Conservation (phyloP, 1,284 basidiomycete species). For the Schizopora paradoxa region DNA sequence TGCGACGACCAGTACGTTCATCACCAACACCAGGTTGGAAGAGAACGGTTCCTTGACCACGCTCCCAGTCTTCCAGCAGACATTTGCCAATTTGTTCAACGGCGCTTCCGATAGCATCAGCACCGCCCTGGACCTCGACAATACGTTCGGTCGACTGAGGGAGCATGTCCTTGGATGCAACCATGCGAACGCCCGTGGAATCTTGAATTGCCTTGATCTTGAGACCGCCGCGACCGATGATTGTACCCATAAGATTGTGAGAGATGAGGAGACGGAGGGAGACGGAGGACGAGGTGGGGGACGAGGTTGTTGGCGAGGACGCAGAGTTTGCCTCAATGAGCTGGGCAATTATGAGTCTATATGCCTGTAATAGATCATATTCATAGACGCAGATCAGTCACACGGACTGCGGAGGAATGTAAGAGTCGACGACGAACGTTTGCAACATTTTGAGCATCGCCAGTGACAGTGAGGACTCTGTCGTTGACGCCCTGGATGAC, state of each 20-base stretch:
- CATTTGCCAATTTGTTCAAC: slow-evolving; percentile 95
- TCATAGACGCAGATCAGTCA: slow-evolving; percentile 6
- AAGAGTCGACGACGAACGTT: slow-evolving; percentile 50
- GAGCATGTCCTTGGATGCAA: slow-evolving; percentile 98
- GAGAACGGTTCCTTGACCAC: slow-evolving; percentile 87
- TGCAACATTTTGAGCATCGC: slow-evolving; percentile 86
- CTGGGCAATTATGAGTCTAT: slow-evolving; percentile 90
- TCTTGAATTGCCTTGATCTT: slow-evolving; percentile 99
- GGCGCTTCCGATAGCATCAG: slow-evolving; percentile 87
- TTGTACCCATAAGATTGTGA: slow-evolving; percentile 98
- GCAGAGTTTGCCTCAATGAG: slow-evolving; percentile 78
- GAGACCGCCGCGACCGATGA: slow-evolving; percentile 94
- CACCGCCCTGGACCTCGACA: slow-evolving; percentile 92
- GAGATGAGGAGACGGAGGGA: slow-evolving; percentile 95
- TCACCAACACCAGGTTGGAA: slow-evolving; percentile 90
- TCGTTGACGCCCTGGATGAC: slow-evolving; percentile 97
- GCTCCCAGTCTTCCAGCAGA: slow-evolving; percentile 94
- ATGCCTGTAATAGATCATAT: slow-evolving; percentile 56
- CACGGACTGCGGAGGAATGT: not conserved
- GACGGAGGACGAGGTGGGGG: slow-evolving; percentile 72
- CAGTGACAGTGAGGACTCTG: slow-evolving; percentile 91
- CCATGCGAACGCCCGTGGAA: slow-evolving; percentile 92
- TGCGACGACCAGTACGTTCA: slow-evolving; percentile 43
- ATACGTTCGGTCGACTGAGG: slow-evolving; percentile 98
- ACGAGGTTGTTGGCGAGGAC: slow-evolving; percentile 58